These are phyloP conservation scores for Eucalyptus globulus DNA, from an alignment of 345 rosid genomes.

Conservation along the genomic window DNA sequence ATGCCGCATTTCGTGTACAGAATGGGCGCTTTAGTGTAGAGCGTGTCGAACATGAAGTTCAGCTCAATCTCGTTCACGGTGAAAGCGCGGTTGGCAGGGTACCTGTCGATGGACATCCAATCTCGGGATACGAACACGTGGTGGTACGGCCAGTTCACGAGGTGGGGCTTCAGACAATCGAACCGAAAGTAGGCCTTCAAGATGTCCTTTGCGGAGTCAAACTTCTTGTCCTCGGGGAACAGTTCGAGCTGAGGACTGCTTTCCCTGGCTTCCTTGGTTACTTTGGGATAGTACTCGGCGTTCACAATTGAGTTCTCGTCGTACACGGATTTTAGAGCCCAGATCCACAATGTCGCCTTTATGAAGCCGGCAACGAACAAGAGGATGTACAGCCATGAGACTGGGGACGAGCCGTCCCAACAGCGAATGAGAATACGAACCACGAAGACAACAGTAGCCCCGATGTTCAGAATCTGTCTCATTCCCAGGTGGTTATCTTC, in stretches of 20 bases:
- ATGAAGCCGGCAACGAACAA: background rate
- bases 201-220: background rate
- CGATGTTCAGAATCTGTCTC: background rate
- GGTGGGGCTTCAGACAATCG: background rate
- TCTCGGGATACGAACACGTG: background rate
- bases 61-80: background rate
- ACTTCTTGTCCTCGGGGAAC: background rate
- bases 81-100: background rate
- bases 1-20: background rate
- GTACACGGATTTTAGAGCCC: background rate
- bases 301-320: background rate
- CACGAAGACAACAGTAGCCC: background rate
- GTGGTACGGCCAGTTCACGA: background rate
- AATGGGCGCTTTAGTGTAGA: background rate
- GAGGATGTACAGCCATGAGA: background rate
- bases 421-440: background rate
- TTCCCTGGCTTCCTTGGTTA: background rate
- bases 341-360: background rate
- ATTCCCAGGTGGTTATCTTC: background rate
- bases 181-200: background rate
- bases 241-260: no score
- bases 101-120: background rate
- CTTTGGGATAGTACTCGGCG: background rate
- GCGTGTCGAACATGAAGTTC: background rate
- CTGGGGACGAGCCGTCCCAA: background rate